Evolutionary conservation across 305 asterid species (phyloP).

Genomic region (Lippia alba): DNA sequence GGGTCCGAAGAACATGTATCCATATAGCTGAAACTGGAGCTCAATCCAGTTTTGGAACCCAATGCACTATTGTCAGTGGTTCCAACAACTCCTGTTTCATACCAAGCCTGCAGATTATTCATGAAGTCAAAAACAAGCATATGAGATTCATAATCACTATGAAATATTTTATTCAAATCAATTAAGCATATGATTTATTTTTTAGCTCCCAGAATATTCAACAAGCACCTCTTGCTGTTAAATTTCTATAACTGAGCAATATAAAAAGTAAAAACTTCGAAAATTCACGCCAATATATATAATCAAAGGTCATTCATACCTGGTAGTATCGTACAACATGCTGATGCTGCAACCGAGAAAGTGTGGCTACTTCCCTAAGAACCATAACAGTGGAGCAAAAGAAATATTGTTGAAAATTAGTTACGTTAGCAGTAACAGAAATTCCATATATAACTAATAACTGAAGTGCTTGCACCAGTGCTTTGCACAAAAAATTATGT

Average conservation of each 20-base stretch:
- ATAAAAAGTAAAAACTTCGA: conserved; percentile 12
- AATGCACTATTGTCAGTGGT: conserved; percentile 54
- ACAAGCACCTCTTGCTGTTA: conserved; percentile 20
- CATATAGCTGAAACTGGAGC: conserved; percentile 74
- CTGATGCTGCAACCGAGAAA: conserved; percentile 95
- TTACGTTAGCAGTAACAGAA: conserved; percentile 15
- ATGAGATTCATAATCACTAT: conserved; percentile 24
- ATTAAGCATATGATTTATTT: conserved; percentile 16
- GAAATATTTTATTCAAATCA: not conserved
- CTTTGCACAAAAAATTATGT: conserved; percentile 9
- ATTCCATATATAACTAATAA: conserved; percentile 2
- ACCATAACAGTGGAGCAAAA: conserved; percentile 33
- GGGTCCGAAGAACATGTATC: conserved; percentile 66
- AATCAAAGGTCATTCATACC: conserved; percentile 48
- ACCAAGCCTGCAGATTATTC: conserved; percentile 84
- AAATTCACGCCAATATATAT: conserved; percentile 14
- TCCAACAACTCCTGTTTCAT: conserved; percentile 81
- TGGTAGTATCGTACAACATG: conserved; percentile 98
- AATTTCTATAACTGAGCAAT: conserved; percentile 18
- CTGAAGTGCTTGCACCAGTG: conserved; percentile 4
- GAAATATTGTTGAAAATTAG: conserved; percentile 4
- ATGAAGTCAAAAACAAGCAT: conserved; percentile 23
- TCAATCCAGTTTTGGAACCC: conserved; percentile 68
- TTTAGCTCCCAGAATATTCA: conserved; percentile 21
- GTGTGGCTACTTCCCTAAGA: conserved; percentile 94